Evolutionary conservation across 2,329 filamentous ascomycete genomes (phyloP).

Genomic region (Microascus cirrosus): DNA sequence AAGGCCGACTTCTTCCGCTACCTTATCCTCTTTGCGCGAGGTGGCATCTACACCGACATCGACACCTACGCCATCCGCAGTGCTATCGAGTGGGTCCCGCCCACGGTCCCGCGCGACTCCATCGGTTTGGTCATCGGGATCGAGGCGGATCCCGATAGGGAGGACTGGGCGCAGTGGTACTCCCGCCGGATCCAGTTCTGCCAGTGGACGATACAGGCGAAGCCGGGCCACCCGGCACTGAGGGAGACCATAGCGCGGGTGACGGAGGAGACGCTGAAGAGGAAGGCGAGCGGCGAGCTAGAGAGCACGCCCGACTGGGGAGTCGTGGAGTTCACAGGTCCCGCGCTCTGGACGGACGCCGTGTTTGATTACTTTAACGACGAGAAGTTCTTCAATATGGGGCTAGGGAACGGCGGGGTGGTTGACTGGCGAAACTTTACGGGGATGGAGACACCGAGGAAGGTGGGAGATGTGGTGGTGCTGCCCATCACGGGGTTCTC

Average conservation of each 20-base stretch:
- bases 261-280: constrained; percentile 66
- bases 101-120: constrained; percentile 60
- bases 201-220: constrained; percentile 97
- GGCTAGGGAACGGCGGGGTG: constrained; percentile 55
- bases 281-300: constrained; percentile 58
- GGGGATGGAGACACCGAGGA: constrained; percentile 70
- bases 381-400: constrained; percentile 58
- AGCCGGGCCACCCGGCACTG: constrained; percentile 86
- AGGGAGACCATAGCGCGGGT: constrained; percentile 80
- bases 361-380: constrained; percentile 95
- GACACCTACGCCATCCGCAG: constrained; percentile 80
- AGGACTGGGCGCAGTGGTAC: constrained; percentile 94
- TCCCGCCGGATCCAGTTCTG: constrained; percentile 94
- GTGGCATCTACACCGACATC: constrained; percentile 75
- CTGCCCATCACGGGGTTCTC: constrained; percentile 96
- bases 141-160: constrained; percentile 87
- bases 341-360: constrained; percentile 85
- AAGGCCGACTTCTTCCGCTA: constrained; percentile 75
- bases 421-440: constrained; percentile 87
- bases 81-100: constrained; percentile 78
- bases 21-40: constrained; percentile 51
- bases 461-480: constrained; percentile 86
- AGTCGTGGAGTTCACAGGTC: constrained; percentile 89
- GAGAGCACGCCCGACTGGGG: constrained; percentile 49
- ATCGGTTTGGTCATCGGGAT: constrained; percentile 89